Evolutionary conservation across 345 rosid genomes (phyloP), one percentile per base, ranked within the genome.

Genomic region (Hypericum perforatum): DNA sequence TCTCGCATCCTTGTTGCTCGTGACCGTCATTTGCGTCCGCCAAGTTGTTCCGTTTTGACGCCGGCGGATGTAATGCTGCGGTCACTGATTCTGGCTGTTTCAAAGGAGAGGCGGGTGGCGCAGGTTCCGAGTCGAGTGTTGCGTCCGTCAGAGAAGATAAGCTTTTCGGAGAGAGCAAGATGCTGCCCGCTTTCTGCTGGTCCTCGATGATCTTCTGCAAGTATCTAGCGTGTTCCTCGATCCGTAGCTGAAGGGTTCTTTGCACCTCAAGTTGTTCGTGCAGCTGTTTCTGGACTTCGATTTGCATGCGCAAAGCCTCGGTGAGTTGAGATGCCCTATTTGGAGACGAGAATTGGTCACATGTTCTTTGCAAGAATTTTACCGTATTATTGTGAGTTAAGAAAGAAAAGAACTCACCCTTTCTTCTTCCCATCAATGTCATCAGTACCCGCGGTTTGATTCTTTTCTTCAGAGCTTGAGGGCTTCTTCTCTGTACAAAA

Each of bases 251-350:
- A 63, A 86, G 86, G 22, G 61, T 44, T 43, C 82, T 76, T 64
- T 90, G 95, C 39, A 90, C 94, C 94, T 85, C 94, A 39, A 85
- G 94, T 48, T 85, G 94, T 74, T 85, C 89, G 54, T 85, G 94
- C 49, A 85, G 61, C 64, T 82, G 89, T 71, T 82, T 85, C 73
- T 85, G 94, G 61, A 85, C 94, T 74, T 82, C 89, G 73, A 85
- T 78, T 69, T 82, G 94, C 85, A 82, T 76, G 58, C 82, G 86
- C 49, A 82, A 53, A 40, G 94, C 85, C 67, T 85, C 94, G 0
- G 81, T 71, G 40, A 85, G 53, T 37, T 82, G 81, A 7, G 61
- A 50, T 45, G 62, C 74, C 74, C 94, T 85, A 48, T 22, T 22
- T 22, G 32, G 32, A 4, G 32, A 22, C 2, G 1, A 22, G 32